These are phyloP conservation scores for Trametopsis cervina DNA, from an alignment of 768 basidiomycete genomes.

Conservation along the genomic window DNA sequence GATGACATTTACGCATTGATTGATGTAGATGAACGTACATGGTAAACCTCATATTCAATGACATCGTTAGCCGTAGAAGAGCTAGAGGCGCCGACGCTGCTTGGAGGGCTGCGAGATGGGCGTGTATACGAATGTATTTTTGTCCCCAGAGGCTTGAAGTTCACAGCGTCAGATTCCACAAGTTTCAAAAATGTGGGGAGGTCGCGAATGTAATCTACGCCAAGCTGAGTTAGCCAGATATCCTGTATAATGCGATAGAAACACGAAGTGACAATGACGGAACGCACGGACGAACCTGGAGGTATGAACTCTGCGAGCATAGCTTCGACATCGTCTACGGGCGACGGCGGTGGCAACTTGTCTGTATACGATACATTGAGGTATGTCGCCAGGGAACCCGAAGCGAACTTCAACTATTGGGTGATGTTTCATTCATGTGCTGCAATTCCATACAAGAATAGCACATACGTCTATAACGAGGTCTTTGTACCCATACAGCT, in stretches of 20 bases:
- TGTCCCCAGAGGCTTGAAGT: conserved; percentile 73
- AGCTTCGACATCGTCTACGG: conserved; percentile 84
- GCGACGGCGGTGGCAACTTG: conserved; percentile 55
- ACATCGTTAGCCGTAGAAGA: background rate
- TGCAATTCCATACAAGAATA: background rate
- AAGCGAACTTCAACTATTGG: conserved; percentile 72
- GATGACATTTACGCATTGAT: conserved; percentile 5
- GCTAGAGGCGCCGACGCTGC: conserved; percentile 16
- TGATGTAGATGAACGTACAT: conserved; percentile 45
- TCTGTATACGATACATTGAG: conserved; percentile 62
- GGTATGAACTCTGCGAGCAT: conserved; percentile 74
- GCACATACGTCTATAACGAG: conserved; percentile 67
- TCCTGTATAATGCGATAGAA: background rate
- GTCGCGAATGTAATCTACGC: conserved; percentile 64
- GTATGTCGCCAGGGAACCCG: conserved; percentile 77
- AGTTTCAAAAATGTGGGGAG: conserved; percentile 57
- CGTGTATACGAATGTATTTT: conserved; percentile 73
- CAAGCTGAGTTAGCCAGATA: background rate
- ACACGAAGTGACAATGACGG: background rate
- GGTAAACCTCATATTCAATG: conserved; percentile 48
- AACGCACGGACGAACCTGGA: conserved; percentile 37
- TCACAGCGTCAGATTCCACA: conserved; percentile 71
- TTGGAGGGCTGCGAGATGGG: conserved; percentile 38
- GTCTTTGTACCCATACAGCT: conserved; percentile 89
- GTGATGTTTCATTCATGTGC: background rate